Evolutionary conservation across 345 rosid species (phyloP), one percentile per base, ranked within the genome.

Genomic region (Mangifera indica): DNA sequence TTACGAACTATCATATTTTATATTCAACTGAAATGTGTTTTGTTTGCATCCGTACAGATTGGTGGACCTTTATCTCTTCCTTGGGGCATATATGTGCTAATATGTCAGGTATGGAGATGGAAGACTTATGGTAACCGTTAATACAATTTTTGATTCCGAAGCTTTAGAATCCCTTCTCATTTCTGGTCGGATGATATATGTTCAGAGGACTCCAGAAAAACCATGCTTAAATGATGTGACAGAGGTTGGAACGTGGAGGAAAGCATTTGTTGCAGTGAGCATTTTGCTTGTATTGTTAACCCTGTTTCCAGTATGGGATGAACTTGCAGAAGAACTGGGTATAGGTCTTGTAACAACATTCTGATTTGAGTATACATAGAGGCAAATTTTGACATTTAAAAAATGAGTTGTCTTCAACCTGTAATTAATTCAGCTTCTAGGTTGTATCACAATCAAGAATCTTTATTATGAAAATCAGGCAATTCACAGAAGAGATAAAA

Each of bases 41-140:
- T 48, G 22, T 56, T 64, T 37, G 15, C 51, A 49, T 63, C 61
- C n/a, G 65, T 77, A 67, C 87, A 94, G 97, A 83, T 94, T 34
- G 97, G 98, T 0, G 98, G 98, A 32, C 97, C 97, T 49, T 72
- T 92, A 64, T 91, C 98, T 7, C 94, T 94, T 80, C 97, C 97
- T 32, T 94, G 95, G 98, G 98, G 97, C 52, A 85, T 92, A 2
- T 94, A 94, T 55, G 93, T 94, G 68, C 77, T 92, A 80, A 92
- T 92, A 75, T 94, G 95, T 77, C 97, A 94, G 98, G 98, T 94
- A 82, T 4, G 45, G 32, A 6, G 48, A 58, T 0, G 14, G 12
- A 52, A 40, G 13, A 51, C 59, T 45, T 37, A 7, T 3, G 34
- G 15, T 25, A 56, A 1, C n/a, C 48, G 21, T 26, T 11, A 40